These are phyloP conservation scores for Ceratocystis harringtonii DNA, from an alignment of 2,329 filamentous ascomycete genomes.

Conservation along the genomic window DNA sequence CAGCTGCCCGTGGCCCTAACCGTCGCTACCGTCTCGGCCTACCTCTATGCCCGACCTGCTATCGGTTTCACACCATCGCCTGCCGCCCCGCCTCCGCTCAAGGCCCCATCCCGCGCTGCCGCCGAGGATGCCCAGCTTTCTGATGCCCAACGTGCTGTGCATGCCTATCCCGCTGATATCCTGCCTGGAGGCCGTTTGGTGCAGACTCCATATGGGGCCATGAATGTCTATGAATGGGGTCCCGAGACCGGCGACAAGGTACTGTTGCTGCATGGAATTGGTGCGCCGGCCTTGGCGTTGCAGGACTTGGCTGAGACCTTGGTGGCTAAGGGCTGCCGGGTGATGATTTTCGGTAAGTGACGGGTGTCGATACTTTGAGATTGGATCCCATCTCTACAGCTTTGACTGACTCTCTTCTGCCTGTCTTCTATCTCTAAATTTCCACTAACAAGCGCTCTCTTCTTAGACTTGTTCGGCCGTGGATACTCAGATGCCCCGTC, in stretches of 20 bases:
- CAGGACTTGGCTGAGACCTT: conserved; percentile 51
- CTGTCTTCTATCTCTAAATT: not conserved
- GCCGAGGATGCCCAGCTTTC: conserved; percentile 3
- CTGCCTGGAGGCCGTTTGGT: conserved; percentile 58
- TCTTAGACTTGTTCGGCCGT: conserved; percentile 54
- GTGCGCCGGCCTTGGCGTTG: conserved; percentile 58
- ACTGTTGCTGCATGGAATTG: conserved; percentile 66
- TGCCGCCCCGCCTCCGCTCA: conserved; percentile 7
- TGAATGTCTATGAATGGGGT: conserved; percentile 69
- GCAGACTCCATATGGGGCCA: conserved; percentile 51
- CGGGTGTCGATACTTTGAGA: not conserved
- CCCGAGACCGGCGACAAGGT: conserved; percentile 56
- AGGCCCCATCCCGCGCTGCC: conserved; percentile 9
- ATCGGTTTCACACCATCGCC: conserved; percentile 18
- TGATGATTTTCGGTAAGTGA: conserved; percentile 58
- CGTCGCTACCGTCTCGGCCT: conserved; percentile 26
- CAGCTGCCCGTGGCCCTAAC: conserved; percentile 15
- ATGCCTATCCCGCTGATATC: conserved; percentile 53
- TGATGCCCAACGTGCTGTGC: conserved; percentile 24
- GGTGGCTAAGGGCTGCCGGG: conserved; percentile 51
- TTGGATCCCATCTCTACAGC: not conserved
- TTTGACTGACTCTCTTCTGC: no score
- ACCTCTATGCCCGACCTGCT: conserved; percentile 23
- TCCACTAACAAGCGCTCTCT: not conserved
- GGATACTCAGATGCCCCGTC: conserved; percentile 60